A percentile compares a stretch with the other conserved stretches of the same genome.
Conservation (phyloP, 140 eudicot species). For the Anethum foeniculum region DNA sequence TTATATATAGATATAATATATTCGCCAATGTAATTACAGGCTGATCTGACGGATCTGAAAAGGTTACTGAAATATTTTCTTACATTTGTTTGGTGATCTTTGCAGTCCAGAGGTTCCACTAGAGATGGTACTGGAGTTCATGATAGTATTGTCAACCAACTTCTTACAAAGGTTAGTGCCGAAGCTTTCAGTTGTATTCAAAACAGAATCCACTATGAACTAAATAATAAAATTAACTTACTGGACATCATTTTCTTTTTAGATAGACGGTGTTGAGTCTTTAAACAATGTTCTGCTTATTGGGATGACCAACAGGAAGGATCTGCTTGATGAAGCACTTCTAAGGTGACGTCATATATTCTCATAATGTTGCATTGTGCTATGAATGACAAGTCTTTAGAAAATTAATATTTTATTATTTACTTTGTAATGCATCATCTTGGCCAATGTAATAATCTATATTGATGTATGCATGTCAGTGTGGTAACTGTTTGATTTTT, state of each 20-base stretch:
- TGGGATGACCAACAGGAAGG: conserved; percentile 98
- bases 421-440: background rate
- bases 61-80: conserved; percentile 4
- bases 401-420: background rate
- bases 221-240: background rate
- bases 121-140: conserved; percentile 99
- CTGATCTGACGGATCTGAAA: background rate
- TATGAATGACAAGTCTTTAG: background rate
- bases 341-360: conserved; percentile 42
- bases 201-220: background rate
- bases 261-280: conserved; percentile 99
- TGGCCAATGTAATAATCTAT: background rate
- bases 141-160: conserved; percentile 99
- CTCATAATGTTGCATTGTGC: conserved; percentile 2
- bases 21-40: background rate
- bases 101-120: conserved; percentile 99
- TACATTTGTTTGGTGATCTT: background rate
- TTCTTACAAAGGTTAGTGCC: conserved; percentile 84
- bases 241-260: conserved; percentile 4
- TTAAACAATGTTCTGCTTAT: conserved; percentile 91
- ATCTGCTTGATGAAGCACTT: conserved; percentile 99
- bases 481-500: background rate
- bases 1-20: background rate
- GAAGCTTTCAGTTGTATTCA: conserved; percentile 1
- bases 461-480: background rate